A percentile compares a stretch with the other conserved stretches of the same genome.
phyloP scores from a whole-genome alignment of 192 early-diverging fungal species.

The Pilaira anomala region DNA sequence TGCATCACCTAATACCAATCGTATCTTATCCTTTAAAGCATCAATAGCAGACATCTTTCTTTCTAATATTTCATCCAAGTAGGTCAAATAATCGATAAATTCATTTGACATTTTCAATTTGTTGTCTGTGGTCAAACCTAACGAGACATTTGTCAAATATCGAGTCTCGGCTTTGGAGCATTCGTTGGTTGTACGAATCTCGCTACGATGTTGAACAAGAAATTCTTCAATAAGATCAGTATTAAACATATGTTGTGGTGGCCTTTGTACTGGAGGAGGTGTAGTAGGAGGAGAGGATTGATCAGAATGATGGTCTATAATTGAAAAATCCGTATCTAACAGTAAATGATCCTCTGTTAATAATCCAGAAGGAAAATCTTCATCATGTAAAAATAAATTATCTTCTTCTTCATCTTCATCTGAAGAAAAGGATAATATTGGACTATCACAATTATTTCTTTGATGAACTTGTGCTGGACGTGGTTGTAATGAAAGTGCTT shows the following conservation, averaged over 20 bases:
- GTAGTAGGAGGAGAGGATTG: background rate
- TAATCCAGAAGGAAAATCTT: constrained; percentile 37
- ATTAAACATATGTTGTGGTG: constrained; percentile 18
- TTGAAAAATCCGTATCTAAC: constrained; percentile 36
- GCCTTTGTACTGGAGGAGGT: background rate
- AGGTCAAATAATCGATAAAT: constrained; percentile 34
- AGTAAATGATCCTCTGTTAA: constrained; percentile 23
- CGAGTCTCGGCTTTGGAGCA: constrained; percentile 66
- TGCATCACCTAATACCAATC: constrained; percentile 22
- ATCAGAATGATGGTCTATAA: constrained; percentile 16
- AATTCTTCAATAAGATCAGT: constrained; percentile 56
- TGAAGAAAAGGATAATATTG: too few relatives aligned
- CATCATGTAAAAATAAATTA: constrained; percentile 32
- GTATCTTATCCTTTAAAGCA: constrained; percentile 31
- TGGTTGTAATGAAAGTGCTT: too few relatives aligned
- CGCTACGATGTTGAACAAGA: constrained; percentile 57
- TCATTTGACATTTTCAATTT: constrained; percentile 30
- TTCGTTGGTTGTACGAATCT: constrained; percentile 61
- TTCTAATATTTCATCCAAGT: constrained; percentile 42
- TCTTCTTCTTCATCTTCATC: constrained; percentile 27
- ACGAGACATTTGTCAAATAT: constrained; percentile 54
- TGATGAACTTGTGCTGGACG: too few relatives aligned
- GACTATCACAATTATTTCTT: too few relatives aligned
- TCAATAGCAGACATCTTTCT: constrained; percentile 41
- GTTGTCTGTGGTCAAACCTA: constrained; percentile 43